Evolutionary conservation across 75 land plant genomes (phyloP), one percentile per base, ranked within the genome.

Genomic region (Cunninghamia lanceolata): DNA sequence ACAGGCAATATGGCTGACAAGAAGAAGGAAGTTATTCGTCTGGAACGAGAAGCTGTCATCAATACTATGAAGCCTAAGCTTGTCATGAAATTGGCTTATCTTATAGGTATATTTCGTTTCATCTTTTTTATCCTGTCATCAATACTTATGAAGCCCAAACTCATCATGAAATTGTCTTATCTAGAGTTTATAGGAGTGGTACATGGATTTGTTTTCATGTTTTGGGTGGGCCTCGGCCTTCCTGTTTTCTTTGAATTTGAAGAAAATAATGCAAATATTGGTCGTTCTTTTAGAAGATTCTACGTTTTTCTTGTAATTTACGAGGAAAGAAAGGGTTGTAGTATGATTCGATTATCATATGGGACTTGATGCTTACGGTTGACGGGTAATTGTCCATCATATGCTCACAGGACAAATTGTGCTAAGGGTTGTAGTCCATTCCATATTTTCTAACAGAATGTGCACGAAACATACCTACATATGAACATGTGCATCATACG

Each of bases 11-110:
- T 74, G 78, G 84, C 83, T 84, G 36, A 70, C 66, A 80, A 73
- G 42, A 90, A 90, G 89, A 91, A 89, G 79, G 99, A 97, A 30
- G 86, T 97, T 36, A 92, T 97, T 82, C 88, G 91, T 17, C 78
- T 97, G 85, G 99, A 97, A 91, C 86, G 92, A 21, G 99, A 97
- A 85, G 91, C 98, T 39, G 98, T 97, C 15, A 93, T 97, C 70
- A 92, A 94, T 14, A 90, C 95, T 34, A 78, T 94, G 85, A 97
- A 96, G 87, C 94, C 96, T 16, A 95, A 90, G 89, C 92, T 97
- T 70, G 88, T 94, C 50, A 91, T 94, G 89, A 89, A 86, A 38
- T 88, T 93, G 73, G 87, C 89, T 73, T 80, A 87, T 71, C 89
- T 86, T 53, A 34, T 93, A 21, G 93, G 94, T 93, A 84, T 9